These are phyloP conservation scores for Colletotrichum echinochloae DNA, from an alignment of 2,329 filamentous ascomycete genomes.

Conservation along the genomic window DNA sequence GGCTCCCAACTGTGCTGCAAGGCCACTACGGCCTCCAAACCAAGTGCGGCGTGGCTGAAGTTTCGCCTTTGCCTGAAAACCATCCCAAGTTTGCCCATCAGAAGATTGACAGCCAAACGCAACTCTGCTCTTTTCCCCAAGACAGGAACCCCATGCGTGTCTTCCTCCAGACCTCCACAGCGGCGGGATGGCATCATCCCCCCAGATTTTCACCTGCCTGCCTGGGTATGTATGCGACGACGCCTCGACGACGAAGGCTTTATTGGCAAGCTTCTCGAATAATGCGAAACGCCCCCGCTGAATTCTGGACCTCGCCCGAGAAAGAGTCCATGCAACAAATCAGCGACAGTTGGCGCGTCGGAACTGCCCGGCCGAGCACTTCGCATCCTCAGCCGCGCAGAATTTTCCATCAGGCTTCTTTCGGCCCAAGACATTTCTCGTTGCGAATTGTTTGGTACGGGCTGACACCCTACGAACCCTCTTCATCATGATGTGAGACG, in stretches of 20 bases:
- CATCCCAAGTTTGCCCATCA: conserved; percentile 8
- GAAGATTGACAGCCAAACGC: conserved; percentile 7
- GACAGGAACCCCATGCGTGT: conserved; percentile 16
- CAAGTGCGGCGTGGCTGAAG: conserved; percentile 2
- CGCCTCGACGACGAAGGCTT: conserved; percentile 1
- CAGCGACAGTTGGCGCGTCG: background rate
- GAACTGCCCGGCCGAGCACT: background rate
- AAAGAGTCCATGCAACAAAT: background rate
- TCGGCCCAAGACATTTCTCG: background rate
- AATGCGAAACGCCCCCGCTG: conserved; percentile 36
- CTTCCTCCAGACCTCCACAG: conserved; percentile 25
- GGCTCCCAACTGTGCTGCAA: conserved; percentile 27
- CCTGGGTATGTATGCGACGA: conserved; percentile 13
- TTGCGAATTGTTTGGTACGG: background rate
- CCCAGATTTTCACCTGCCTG: conserved; percentile 31
- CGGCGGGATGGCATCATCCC: conserved; percentile 36
- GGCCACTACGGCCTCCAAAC: conserved; percentile 24
- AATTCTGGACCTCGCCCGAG: background rate
- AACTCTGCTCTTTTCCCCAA: conserved; percentile 14
- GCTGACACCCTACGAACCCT: background rate
- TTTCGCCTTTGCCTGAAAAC: conserved; percentile 30
- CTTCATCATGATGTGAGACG: conserved; percentile 5
- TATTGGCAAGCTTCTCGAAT: conserved; percentile 31
- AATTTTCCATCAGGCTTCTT: background rate
- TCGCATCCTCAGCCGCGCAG: background rate